Base-by-base conservation (phyloP, 169 alveolate species). In the Cryptosporidium sp. region DNA sequence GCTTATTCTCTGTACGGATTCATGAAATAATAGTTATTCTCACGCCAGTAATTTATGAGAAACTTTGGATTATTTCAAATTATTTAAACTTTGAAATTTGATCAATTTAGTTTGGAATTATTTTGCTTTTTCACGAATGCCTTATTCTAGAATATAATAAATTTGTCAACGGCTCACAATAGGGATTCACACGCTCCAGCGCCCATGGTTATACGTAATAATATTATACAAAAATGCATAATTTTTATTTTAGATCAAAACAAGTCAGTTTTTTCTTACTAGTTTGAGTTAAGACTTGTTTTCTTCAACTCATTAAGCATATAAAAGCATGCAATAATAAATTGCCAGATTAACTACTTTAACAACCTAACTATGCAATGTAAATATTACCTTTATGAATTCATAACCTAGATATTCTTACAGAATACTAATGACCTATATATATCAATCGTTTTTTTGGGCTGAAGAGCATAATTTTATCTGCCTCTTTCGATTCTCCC, bases 161-260 rank as follows among this genome's bases (percentile, higher is more conserved):
- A 23, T 60, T 60, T 60, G 33, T 31, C 33, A 60, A 60, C 33
- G 51, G 35, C 80, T 69, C 60, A n/a, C 56, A 69, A 4, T n/a
- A 51, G 65, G 85, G 85, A 45, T 65, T 68, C 85, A 75, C 86
- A 75, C 86, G 86, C 71, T 53, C 72, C 72, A 75, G 86, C 86
- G 86, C 86, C 71, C 56, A 75, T 42, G 42, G 35, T 33, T 39
- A 56, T 75, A 75, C 86, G 86, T 75, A 75, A 8, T 9, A 58
- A 23, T 39, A 31, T 16, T 48, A 33, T 9, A 31, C 67, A 71
- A 18, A 10, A 51, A 42, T 69, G 80, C 80, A 69, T 18, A 69
- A 60, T 37, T 67, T 35, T 67, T 10, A 71, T 71, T 44, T 44
- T 71, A 71, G 85, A 71, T 71, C 85, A 26, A 1, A 33, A 8